Evolutionary conservation across 306 rosid genomes (phyloP).

Genomic region (Senna tora): DNA sequence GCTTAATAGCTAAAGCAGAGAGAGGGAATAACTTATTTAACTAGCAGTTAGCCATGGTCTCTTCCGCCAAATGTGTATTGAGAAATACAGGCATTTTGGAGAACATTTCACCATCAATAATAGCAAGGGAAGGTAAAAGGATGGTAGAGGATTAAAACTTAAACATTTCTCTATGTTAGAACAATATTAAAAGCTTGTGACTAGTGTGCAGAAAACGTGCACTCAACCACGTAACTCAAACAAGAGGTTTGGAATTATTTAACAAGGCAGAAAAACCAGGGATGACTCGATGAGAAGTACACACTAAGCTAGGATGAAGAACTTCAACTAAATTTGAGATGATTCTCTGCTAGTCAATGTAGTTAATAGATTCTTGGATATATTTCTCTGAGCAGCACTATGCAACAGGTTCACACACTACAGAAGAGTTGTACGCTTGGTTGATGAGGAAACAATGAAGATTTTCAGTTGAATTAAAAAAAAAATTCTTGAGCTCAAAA

Average conservation of each 20-base stretch:
- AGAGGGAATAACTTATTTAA: conserved; percentile 18
- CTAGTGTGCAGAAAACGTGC: not conserved
- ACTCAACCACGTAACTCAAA: conserved; percentile 18
- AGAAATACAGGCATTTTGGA: conserved; percentile 20
- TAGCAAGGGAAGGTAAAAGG: conserved; percentile 3
- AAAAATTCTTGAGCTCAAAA: conserved; percentile 27
- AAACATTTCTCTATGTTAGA: conserved; percentile 6
- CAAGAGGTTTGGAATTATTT: conserved; percentile 19
- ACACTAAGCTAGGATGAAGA: conserved; percentile 21
- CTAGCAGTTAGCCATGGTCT: not conserved
- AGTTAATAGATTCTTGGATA: not conserved
- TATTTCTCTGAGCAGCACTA: conserved; percentile 13
- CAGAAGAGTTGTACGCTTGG: conserved; percentile 8
- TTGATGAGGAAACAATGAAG: conserved; percentile 24
- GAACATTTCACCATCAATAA: conserved; percentile 25
- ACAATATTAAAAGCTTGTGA: conserved; percentile 3
- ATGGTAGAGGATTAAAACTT: conserved; percentile 6
- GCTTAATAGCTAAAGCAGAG: conserved; percentile 17
- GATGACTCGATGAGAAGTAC: conserved; percentile 27
- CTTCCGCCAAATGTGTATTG: conserved; percentile 14
- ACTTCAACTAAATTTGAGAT: conserved; percentile 27
- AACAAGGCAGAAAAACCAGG: conserved; percentile 4
- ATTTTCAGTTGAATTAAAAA: conserved; percentile 26
- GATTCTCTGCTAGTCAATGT: conserved; percentile 5
- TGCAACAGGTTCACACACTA: conserved; percentile 11